phyloP scores from a whole-genome alignment of 441 rosid species.

The Kokia cookei region DNA sequence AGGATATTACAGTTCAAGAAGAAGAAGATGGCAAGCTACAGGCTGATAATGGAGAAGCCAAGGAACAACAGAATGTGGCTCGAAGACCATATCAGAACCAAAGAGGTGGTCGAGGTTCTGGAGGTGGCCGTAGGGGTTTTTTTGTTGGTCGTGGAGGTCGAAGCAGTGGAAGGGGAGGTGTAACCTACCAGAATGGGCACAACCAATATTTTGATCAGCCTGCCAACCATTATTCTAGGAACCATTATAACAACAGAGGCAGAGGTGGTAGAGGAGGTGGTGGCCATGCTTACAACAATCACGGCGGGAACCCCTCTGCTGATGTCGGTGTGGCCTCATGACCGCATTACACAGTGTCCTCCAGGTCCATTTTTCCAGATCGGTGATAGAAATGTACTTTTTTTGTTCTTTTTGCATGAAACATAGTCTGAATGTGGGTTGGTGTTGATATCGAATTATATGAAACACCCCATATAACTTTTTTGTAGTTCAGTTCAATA shows the following conservation, averaged over 20 bases:
- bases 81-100: constrained; percentile 65
- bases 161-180: constrained; percentile 61
- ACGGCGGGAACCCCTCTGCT: constrained; percentile 33
- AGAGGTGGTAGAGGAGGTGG: constrained; percentile 68
- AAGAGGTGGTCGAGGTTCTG: constrained; percentile 54
- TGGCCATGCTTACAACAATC: constrained; percentile 40
- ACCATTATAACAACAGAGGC: constrained; percentile 51
- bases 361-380: constrained; percentile 17
- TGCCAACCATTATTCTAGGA: constrained; percentile 57
- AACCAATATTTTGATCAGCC: constrained; percentile 58
- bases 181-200: constrained; percentile 65
- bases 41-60: constrained; percentile 34
- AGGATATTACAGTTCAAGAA: constrained; percentile 29
- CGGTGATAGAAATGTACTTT: constrained; percentile 22
- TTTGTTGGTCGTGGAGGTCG: constrained; percentile 76
- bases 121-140: constrained; percentile 55
- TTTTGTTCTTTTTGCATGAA: constrained; percentile 8
- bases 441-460: constrained; percentile 6
- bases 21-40: constrained; percentile 34
- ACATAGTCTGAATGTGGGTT: constrained; percentile 19
- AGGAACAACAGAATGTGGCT: constrained; percentile 42
- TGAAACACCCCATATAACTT: not conserved
- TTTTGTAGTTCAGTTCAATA: constrained; percentile 13
- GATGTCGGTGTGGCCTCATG: constrained; percentile 55
- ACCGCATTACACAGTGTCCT: not conserved